Base-by-base conservation (phyloP, 306 rosid genomes). In the Castanospermum australe region DNA sequence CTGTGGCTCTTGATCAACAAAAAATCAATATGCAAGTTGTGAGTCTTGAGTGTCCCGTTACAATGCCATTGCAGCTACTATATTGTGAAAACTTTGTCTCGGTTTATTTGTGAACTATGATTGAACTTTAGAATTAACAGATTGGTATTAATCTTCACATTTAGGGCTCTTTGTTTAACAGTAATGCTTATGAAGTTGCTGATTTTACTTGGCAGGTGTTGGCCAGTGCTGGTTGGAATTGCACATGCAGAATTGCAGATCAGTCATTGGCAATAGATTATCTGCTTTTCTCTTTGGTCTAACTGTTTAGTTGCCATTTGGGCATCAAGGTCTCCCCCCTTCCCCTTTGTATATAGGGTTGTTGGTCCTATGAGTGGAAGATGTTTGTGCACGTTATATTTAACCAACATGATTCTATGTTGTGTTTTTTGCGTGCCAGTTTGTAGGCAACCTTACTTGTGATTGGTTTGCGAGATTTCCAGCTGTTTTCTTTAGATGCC, bases 121-220 rank as follows among this genome's bases (percentile, higher is more conserved):
- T 33, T 24, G n/a, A 28, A 8, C 45, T n/a, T 48, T 69, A 48
- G 11, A 22, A 14, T 67, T 50, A 15, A 14, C 18, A 17, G 35
- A 8, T 12, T 12, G 51, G 10, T 35, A 36, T 38, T 0, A 56
- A n/a, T 2, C 12, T 56, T 24, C 65, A 57, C 8, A 24, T 60
- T 57, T 60, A 5, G 18, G 17, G 22, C 17, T 50, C 25, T 36
- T 33, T 42, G 71, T 36, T 33, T 47, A 50, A 47, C 39, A 18
- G 21, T 18, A 35, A 50, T 61, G 82, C 70, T 85, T 13, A 62
- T 28, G 3, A 18, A 39, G 44, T 75, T 79, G 51, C 64, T 64
- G 68, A 18, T 71, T 56, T 69, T 55, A 70, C 79, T 42, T 60
- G 61, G 66, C 85, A 80, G 87, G 79, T 71, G 38, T 51, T 67